phyloP scores from a whole-genome alignment of 1,284 basidiomycete species.

The Ustilago tritici region DNA sequence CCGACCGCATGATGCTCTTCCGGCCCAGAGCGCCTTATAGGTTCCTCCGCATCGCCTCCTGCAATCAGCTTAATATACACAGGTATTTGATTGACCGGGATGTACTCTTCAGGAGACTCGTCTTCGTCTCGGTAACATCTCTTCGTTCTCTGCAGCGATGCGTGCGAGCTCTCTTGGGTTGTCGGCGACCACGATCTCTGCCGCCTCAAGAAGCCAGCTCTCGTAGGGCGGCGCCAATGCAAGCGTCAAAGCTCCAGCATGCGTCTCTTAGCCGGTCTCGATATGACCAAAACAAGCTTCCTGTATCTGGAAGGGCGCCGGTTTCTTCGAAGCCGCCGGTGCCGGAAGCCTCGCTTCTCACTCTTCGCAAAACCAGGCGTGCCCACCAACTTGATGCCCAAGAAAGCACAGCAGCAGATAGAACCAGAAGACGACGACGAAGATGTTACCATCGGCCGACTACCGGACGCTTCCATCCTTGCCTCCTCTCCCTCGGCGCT shows the following conservation, averaged over 20 bases:
- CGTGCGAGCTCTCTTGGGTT: not conserved
- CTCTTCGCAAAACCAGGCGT: constrained; percentile 52
- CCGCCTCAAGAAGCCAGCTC: not conserved
- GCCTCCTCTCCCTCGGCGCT: constrained; percentile 16
- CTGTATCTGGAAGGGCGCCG: constrained; percentile 24
- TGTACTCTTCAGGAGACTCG: constrained; percentile 1
- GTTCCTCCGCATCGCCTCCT: not conserved
- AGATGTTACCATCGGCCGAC: constrained; percentile 27
- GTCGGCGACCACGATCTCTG: constrained; percentile 3
- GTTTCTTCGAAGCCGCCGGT: constrained; percentile 9
- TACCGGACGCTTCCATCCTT: constrained; percentile 23
- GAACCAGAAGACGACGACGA: constrained; percentile 41
- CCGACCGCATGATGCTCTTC: not conserved
- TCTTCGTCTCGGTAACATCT: not conserved
- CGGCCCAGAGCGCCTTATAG: not conserved
- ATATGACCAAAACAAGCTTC: constrained; percentile 45
- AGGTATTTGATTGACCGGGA: not conserved
- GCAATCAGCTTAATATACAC: not conserved
- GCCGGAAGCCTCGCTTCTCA: constrained; percentile 44
- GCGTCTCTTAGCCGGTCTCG: constrained; percentile 41
- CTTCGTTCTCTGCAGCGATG: not conserved
- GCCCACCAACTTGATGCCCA: constrained; percentile 40
- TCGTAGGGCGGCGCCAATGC: not conserved
- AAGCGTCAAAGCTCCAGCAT: constrained; percentile 35
- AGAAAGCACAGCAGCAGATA: constrained; percentile 18